Evolutionary conservation across 352 stramenopile species (phyloP), one percentile per base, ranked within the genome.

Genomic region (Saprolegnia diclina): DNA sequence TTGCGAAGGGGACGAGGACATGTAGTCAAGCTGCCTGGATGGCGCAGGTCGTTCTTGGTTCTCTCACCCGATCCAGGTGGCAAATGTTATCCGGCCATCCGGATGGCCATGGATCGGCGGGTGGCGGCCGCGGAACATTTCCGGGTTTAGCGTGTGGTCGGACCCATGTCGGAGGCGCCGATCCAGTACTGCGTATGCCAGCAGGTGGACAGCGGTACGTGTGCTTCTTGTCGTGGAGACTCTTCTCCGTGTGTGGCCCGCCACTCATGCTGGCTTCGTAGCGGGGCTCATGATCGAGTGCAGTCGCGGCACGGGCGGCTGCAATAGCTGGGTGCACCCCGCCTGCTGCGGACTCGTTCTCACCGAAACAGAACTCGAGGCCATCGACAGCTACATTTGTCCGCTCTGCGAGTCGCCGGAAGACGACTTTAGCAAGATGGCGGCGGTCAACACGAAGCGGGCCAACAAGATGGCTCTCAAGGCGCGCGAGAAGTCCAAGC

Each of bases 231-330:
- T n/a, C 22, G 42, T 11, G 1, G 42, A 48, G 42, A 4, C 50
- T 42, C 29, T 35, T 35, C 29, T 35, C 29, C 29, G n/a, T 40
- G 53, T 71, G 44, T 67, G 13, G 22, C 19, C 19, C 5, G 24
- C 5, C 45, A n/a, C 24, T 46, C n/a, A 13, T 69, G 52, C 14
- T 35, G 29, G 21, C 55, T 26, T 32, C 35, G 57, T 38, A 74
- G 78, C 80, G 64, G 83, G 88, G 35, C 93, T 96, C 77, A 97
- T 97, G 90, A 95, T 97, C 76, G 88, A 96, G 79, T 97, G 90
- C 77, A 96, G 91, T 67, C 87, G 89, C 71, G 89, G 89, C 71
- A 84, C 78, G 21, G 89, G 86, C 61, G 90, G 90, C 68, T 97
- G 90, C 75, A 92, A 96, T 55, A 88, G 90, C 65, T 97, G 88